Conservation (phyloP, 306 rosid species). For the Gastrolobium villosum region DNA sequence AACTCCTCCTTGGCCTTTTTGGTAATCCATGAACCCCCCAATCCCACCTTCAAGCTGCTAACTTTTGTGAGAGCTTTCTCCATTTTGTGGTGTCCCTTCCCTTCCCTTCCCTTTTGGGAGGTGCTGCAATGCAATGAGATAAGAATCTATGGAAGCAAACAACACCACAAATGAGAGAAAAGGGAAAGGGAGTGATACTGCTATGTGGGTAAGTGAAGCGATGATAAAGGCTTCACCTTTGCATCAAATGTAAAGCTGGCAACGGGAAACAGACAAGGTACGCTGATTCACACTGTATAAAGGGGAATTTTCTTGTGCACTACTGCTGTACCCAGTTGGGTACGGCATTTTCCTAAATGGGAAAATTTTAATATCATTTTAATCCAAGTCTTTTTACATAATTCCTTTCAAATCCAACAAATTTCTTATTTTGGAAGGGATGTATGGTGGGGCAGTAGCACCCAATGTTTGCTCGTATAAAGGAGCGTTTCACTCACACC, state of each 20-base stretch:
- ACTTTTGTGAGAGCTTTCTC: constrained; percentile 95
- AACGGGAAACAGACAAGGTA: constrained; percentile 56
- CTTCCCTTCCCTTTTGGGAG: constrained; percentile 28
- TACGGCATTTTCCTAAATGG: no score
- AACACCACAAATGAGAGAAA: background rate
- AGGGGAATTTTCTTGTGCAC: no score
- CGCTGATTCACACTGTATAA: constrained; percentile 46
- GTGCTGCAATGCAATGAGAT: constrained; percentile 33
- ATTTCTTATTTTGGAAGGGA: no score
- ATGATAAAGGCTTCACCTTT: constrained; percentile 35
- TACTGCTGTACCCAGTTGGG: no score
- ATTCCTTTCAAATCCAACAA: no score
- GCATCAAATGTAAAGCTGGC: constrained; percentile 54
- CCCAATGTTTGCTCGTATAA: no score
- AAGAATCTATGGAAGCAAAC: constrained; percentile 29
- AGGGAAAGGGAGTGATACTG: background rate
- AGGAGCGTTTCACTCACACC: constrained; percentile 45
- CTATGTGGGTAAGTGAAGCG: constrained; percentile 26
- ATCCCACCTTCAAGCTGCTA: constrained; percentile 77
- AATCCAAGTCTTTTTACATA: no score
- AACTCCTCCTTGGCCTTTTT: constrained; percentile 94
- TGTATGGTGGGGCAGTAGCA: no score
- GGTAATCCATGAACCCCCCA: constrained; percentile 82
- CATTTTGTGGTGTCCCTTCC: constrained; percentile 49
- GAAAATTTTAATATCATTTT: no score